A percentile compares a stretch with the other conserved stretches of the same genome.
Evolutionary conservation across 108 stramenopile genomes (phyloP).

Genomic region (Seminavis robusta): DNA sequence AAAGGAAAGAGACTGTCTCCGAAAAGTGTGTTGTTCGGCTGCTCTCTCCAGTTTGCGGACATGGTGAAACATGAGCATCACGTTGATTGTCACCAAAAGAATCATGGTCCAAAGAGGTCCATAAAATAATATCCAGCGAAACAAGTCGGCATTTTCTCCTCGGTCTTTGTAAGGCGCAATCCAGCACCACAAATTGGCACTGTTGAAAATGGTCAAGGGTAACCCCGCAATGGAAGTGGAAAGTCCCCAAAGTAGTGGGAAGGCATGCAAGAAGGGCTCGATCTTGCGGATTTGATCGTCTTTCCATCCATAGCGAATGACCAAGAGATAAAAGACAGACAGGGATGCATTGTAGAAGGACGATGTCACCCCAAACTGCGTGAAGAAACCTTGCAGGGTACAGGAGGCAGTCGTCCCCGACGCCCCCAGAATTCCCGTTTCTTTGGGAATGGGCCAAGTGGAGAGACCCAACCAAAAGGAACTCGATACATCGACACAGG

Average conservation of each 20-base stretch:
- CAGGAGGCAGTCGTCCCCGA: slow-evolving; percentile 18
- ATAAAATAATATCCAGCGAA: slow-evolving; percentile 42
- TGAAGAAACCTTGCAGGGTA: slow-evolving; percentile 37
- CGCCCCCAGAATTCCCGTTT: not conserved
- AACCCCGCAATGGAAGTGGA: slow-evolving; percentile 15
- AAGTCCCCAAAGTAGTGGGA: slow-evolving; percentile 20
- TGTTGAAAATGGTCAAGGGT: slow-evolving; percentile 19
- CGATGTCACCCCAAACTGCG: slow-evolving; percentile 22
- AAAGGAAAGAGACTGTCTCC: no score
- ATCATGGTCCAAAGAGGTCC: slow-evolving; percentile 48
- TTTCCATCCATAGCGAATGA: slow-evolving; percentile 31
- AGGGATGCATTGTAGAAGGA: slow-evolving; percentile 29
- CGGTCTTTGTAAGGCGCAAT: slow-evolving; percentile 15
- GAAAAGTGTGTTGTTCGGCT: no score
- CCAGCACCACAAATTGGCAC: slow-evolving; percentile 30
- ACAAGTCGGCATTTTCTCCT: no score
- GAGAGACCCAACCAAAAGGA: slow-evolving; percentile 11
- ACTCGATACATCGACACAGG: slow-evolving; percentile 12
- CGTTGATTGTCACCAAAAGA: no score
- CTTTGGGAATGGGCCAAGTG: slow-evolving; percentile 24
- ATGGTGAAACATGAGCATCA: no score
- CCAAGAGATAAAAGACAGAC: slow-evolving; percentile 33
- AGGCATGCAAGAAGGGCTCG: slow-evolving; percentile 15
- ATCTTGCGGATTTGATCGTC: slow-evolving; percentile 10
- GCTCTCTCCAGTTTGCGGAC: no score